Base-by-base conservation (phyloP, 1,139 yeast genomes). In the Hemisphaericaspora xylanilytica region DNA sequence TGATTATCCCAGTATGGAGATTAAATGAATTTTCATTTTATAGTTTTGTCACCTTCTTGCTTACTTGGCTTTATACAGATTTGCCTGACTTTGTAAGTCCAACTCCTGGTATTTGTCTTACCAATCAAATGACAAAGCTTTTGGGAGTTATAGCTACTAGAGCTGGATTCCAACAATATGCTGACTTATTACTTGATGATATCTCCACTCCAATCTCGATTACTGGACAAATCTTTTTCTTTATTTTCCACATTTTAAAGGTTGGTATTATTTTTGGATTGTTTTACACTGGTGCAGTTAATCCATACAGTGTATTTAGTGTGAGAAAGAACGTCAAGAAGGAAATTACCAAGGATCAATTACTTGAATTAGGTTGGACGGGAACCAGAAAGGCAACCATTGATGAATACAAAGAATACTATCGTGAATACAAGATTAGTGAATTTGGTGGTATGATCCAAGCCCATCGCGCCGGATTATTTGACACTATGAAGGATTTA, bases 1-100 rank as follows among this genome's bases (percentile, higher is more conserved):
- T 92, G 60, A 67, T 90, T 46, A 59, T 88, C 13, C 98, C 98
- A 6, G 63, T 73, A 26, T 92, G 96, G 95, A 73, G 75, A 44
- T 71, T 65, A 48, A 76, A 83, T 55, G 59, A 65, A 33, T 65
- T 71, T 38, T 71, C 76, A 17, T 72, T 73, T 47, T 63, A 73
- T 44, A 48, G 71, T 2, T 69, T 81, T 36, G 44, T 75, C 13
- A 39, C 74, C 0, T 45, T 73, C 6, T 67, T 89, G 53, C 39
- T 74, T 11, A 65, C 65, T 14, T 92, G 98, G 97, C 74, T 92
- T 46, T 92, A 90, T 61, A 81, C 95, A 3, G 97, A 92, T 63
- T 72, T 92, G 57, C 98, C 98, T 1, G 96, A 88, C 56, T 76
- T 72, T 51, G 70, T 88, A 41, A 78, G 90, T 31, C 97, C 97